Evolutionary conservation across 306 rosid species (phyloP).

Genomic region (Malus orientalis): DNA sequence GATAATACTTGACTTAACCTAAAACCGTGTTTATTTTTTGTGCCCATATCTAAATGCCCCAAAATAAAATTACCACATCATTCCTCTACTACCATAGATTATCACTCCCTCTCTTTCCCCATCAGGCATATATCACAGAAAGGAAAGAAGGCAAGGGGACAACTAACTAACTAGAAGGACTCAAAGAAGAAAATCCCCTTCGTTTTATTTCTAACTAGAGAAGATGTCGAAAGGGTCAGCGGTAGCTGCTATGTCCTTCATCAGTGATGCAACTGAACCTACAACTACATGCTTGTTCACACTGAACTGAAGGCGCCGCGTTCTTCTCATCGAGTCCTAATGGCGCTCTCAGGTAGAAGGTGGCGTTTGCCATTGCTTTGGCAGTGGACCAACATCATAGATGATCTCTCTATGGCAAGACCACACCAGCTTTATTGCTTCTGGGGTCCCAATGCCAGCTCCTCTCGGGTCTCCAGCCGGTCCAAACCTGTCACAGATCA

Average conservation of each 20-base stretch:
- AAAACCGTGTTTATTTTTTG: no score
- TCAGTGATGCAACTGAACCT: neutral
- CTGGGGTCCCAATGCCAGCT: slow-evolving; percentile 98
- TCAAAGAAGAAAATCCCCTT: no score
- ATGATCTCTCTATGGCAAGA: slow-evolving; percentile 93
- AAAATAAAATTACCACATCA: neutral
- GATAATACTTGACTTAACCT: no score
- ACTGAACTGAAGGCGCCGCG: neutral
- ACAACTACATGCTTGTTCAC: slow-evolving; percentile 1
- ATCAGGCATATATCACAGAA: neutral
- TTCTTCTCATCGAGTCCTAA: neutral
- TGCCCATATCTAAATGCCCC: no score
- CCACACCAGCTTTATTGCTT: slow-evolving; percentile 97
- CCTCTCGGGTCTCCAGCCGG: slow-evolving; percentile 97
- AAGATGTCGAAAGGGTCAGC: neutral
- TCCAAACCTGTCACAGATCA: slow-evolving; percentile 66
- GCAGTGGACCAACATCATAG: slow-evolving; percentile 73
- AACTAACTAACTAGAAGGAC: neutral
- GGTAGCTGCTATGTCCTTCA: neutral
- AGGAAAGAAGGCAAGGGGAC: neutral
- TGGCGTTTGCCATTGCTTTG: slow-evolving; percentile 59
- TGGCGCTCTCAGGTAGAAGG: slow-evolving; percentile 50
- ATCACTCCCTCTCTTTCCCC: neutral
- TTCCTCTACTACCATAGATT: neutral
- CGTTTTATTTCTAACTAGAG: slow-evolving; percentile 6